A percentile compares a stretch with the other conserved stretches of the same genome.
Conservation (phyloP, 306 rosid genomes). For the Malus asiatica region DNA sequence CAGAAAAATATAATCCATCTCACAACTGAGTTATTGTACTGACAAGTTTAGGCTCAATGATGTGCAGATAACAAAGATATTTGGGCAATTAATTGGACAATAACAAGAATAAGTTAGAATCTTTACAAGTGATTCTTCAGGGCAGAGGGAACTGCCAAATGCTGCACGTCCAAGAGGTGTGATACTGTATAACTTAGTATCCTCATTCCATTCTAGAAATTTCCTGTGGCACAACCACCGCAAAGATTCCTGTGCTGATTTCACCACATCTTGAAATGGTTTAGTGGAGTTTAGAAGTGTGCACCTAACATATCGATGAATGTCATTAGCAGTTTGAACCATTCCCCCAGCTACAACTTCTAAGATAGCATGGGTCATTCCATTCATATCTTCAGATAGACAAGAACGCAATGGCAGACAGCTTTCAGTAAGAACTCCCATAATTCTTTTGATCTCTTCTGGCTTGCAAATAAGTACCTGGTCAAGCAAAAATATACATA, state of each 20-base stretch:
- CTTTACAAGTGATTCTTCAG: conserved; percentile 94
- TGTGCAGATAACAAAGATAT: background rate
- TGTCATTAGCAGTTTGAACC: conserved; percentile 88
- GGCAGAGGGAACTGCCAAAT: conserved; percentile 93
- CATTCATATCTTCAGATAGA: conserved; percentile 89
- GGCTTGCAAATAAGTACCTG: conserved; percentile 88
- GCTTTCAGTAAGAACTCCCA: conserved; percentile 68
- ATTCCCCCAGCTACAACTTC: conserved; percentile 98
- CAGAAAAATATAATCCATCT: background rate
- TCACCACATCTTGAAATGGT: conserved; percentile 91
- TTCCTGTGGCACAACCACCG: conserved; percentile 85
- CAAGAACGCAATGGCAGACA: conserved; percentile 85
- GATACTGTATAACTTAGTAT: conserved; percentile 70
- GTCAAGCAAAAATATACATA: conserved; percentile 2
- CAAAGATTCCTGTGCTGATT: conserved; percentile 95
- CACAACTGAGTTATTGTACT: background rate
- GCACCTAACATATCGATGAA: conserved; percentile 88
- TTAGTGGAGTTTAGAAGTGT: conserved; percentile 90
- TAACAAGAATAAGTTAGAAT: conserved; percentile 9
- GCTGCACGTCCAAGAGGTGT: conserved; percentile 95
- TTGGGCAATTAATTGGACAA: background rate
- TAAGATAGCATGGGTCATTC: conserved; percentile 96
- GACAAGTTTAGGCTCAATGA: background rate
- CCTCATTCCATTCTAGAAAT: conserved; percentile 93
- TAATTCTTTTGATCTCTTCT: conserved; percentile 71